Evolutionary conservation across 2,329 filamentous ascomycete species (phyloP).

Genomic region (Trichoderma afroharzianum): DNA sequence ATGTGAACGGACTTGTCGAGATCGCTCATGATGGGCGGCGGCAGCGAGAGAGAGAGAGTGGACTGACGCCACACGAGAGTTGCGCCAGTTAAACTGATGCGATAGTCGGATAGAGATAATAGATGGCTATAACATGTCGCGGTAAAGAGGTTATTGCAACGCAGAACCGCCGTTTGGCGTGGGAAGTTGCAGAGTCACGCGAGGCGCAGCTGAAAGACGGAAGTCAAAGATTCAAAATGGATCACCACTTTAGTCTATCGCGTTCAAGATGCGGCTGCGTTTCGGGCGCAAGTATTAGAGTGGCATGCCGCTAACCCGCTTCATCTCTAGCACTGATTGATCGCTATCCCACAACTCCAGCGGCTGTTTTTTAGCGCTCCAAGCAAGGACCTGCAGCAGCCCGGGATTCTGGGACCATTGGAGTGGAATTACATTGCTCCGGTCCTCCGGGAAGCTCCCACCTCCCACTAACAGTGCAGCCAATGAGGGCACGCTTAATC

Average conservation of each 20-base stretch:
- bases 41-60: neutral
- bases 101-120: conserved; percentile 11
- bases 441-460: conserved; percentile 11
- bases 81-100: conserved; percentile 23
- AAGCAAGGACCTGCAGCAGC: neutral
- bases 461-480: conserved; percentile 3
- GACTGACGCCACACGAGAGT: conserved; percentile 20
- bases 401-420: neutral
- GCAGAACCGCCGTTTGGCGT: neutral
- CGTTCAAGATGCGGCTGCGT: neutral
- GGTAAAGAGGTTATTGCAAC: neutral
- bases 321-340: neutral
- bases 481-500: conserved; percentile 21
- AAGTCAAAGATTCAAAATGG: neutral
- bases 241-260: neutral
- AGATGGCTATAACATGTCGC: conserved; percentile 28
- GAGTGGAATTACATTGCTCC: conserved; percentile 20
- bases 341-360: neutral
- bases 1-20: conserved; percentile 69
- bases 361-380: neutral
- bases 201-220: neutral
- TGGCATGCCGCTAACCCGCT: neutral
- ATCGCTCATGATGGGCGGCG: conserved; percentile 68
- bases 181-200: conserved; percentile 4
- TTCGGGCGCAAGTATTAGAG: neutral